Percentiles rank a stretch among this genome's conserved stretches.
These are phyloP conservation scores for Apiotrichum brassicae DNA, from an alignment of 1,284 basidiomycete genomes.

Conservation along the genomic window DNA sequence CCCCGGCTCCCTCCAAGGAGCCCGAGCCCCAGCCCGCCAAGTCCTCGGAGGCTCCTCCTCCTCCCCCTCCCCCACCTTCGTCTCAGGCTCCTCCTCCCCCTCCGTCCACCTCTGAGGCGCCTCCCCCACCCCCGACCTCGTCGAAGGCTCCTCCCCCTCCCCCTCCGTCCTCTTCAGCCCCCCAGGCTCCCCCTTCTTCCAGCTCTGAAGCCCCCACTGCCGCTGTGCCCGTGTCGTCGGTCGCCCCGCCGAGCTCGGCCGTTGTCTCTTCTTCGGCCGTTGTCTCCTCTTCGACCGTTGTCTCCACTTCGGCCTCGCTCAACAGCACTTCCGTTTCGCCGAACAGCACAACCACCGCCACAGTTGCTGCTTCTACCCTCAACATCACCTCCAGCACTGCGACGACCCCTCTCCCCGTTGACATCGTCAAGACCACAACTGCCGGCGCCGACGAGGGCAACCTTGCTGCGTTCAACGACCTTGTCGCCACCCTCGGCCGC, in stretches of 20 bases:
- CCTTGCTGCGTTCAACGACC: slow-evolving; percentile 32
- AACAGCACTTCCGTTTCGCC: neutral
- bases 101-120: neutral
- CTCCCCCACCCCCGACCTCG: neutral
- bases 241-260: neutral
- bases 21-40: slow-evolving; percentile 2
- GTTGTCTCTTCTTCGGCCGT: neutral
- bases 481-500: slow-evolving; percentile 33
- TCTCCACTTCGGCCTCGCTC: neutral
- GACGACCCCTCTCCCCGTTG: slow-evolving; percentile 1
- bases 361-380: neutral
- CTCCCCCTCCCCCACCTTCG: neutral
- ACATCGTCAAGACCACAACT: neutral
- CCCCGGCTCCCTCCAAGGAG: neutral
- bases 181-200: neutral
- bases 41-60: slow-evolving; percentile 1
- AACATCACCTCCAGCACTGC: slow-evolving; percentile 7
- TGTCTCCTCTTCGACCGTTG: neutral
- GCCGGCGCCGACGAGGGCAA: slow-evolving; percentile 19
- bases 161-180: neutral
- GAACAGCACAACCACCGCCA: neutral
- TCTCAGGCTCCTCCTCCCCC: slow-evolving; percentile 1
- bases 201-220: too few species aligned
- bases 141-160: slow-evolving; percentile 1
- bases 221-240: too few species aligned